phyloP scores from a whole-genome alignment of 768 basidiomycete species.

The Ramaria sp. region DNA sequence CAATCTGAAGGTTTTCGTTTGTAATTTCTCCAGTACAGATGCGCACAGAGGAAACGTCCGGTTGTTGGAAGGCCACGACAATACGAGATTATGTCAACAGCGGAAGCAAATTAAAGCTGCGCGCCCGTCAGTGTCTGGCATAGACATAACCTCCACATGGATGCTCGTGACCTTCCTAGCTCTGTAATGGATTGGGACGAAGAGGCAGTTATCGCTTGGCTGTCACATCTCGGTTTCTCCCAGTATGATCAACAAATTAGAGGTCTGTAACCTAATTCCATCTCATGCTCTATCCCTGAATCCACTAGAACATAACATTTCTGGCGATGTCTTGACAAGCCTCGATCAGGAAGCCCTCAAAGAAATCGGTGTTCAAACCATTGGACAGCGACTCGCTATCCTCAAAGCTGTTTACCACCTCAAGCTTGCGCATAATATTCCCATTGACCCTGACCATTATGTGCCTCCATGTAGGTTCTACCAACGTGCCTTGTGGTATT shows the following conservation, averaged over 20 bases:
- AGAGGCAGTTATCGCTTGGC: constrained; percentile 57
- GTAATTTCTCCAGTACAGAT: too few relatives aligned
- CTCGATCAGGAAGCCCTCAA: constrained; percentile 79
- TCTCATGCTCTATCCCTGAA: not conserved
- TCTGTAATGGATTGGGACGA: constrained; percentile 27
- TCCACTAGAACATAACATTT: constrained; percentile 73
- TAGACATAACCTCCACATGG: constrained; percentile 8
- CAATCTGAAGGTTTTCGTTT: too few relatives aligned
- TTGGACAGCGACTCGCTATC: constrained; percentile 87
- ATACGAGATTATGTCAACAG: too few relatives aligned
- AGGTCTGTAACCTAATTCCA: constrained; percentile 33
- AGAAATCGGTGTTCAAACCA: constrained; percentile 76
- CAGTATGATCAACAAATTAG: constrained; percentile 78
- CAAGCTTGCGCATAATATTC: constrained; percentile 75
- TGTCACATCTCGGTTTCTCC: constrained; percentile 65
- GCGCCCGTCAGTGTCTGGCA: not conserved
- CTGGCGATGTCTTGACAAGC: constrained; percentile 79
- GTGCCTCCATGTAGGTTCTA: constrained; percentile 71
- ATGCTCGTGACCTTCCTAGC: constrained; percentile 3
- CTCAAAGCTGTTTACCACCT: constrained; percentile 86
- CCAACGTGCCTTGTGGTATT: not conserved
- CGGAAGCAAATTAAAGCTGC: too few relatives aligned
- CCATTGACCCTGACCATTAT: constrained; percentile 76
- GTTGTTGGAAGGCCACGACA: too few relatives aligned
- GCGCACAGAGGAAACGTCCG: too few relatives aligned